Evolutionary conservation across 768 basidiomycete species (phyloP), one percentile per base, ranked within the genome.

Genomic region (Termitomyces heimii): DNA sequence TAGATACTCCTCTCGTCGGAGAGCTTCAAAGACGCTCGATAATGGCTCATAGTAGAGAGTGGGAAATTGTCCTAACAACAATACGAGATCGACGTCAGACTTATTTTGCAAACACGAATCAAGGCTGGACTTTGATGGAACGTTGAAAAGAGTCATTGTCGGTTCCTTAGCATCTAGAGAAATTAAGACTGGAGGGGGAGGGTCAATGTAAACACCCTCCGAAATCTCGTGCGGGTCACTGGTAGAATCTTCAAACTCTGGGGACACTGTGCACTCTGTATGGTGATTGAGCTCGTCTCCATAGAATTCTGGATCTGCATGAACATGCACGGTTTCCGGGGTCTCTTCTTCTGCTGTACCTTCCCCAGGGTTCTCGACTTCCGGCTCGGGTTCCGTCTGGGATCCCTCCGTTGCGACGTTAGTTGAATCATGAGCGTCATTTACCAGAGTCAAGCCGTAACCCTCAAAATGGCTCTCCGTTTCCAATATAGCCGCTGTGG

Each of bases 31-130:
- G 20, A 91, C 81, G 56, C 71, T 75, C 43, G 79, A 81, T 46
- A 92, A 66, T 29, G 89, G 84, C 66, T 91, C 89, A 63, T 91
- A 92, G 68, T 89, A 92, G 7, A 92, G 73, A 4, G 83, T 87
- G 3, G 89, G 88, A 18, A 73, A 77, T 56, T 82, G 73, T 46
- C 82, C 78, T 57, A 92, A 76, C 48, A 92, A 71, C 6, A 89
- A 66, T n/a, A 70, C 66, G 32, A 70, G 60, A 49, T 62, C 64
- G 42, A 57, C 39, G 46, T 51, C 45, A 47, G 52, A 34, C 34
- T 62, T 59, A 6, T 66, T 63, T 22, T 69, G 57, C 16, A 61
- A 60, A 31, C 71, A 64, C 45, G 67, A 68, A 2, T 62, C 61
- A 24, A 62, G 58, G 43, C 70, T 66, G 56, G 61, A 69, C 35